These are phyloP conservation scores for Fusarium sp. DNA, from an alignment of 2,329 filamentous ascomycete genomes.

Conservation along the genomic window DNA sequence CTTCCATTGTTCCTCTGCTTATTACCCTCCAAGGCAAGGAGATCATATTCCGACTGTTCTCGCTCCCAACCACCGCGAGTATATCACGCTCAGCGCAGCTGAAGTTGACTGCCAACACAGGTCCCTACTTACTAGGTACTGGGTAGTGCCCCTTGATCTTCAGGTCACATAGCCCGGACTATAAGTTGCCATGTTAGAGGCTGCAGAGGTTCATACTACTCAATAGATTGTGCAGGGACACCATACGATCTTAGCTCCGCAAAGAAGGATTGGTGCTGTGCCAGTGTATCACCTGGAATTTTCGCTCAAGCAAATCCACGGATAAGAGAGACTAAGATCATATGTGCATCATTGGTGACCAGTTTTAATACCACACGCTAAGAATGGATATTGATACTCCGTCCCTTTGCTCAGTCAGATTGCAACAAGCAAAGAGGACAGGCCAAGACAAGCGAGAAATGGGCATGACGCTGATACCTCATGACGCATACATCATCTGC, in stretches of 20 bases:
- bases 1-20: conserved; percentile 15
- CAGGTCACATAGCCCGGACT: conserved; percentile 6
- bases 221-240: conserved; percentile 32
- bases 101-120: neutral
- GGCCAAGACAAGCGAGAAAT: conserved; percentile 14
- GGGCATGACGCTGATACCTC: conserved; percentile 32
- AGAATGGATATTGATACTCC: neutral
- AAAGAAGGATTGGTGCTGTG: conserved; percentile 23
- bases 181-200: conserved; percentile 2
- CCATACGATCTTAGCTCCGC: conserved; percentile 28
- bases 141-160: neutral
- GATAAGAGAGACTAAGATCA: conserved; percentile 21
- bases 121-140: neutral
- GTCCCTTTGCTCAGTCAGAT: neutral
- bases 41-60: conserved; percentile 17
- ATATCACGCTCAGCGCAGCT: neutral
- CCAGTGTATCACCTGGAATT: conserved; percentile 36
- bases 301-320: conserved; percentile 2
- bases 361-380: neutral
- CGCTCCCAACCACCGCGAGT: conserved; percentile 1
- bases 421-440: conserved; percentile 7
- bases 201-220: conserved; percentile 2
- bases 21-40: conserved; percentile 6
- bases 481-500: conserved; percentile 40
- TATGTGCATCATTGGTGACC: conserved; percentile 34